Evolutionary conservation across 352 stramenopile genomes (phyloP).

Genomic region (Halophytophthora polymorphica): DNA sequence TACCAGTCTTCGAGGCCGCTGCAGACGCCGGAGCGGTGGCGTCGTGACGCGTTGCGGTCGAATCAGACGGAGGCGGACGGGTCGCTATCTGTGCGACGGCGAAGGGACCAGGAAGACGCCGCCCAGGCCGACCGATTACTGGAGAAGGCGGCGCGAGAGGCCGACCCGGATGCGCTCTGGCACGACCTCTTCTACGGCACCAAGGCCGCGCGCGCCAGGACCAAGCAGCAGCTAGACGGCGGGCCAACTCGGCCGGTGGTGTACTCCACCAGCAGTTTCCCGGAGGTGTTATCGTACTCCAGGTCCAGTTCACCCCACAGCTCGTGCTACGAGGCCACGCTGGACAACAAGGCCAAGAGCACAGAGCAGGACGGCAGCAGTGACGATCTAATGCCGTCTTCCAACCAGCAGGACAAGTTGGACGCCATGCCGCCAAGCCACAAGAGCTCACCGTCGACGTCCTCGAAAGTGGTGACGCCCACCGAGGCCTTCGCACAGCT

Average conservation of each 20-base stretch:
- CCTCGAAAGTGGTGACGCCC: too few species aligned
- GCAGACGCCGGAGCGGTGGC: slow-evolving; percentile 30
- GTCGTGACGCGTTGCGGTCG: slow-evolving; percentile 22
- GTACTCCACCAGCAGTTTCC: slow-evolving; percentile 26
- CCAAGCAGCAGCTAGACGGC: slow-evolving; percentile 8
- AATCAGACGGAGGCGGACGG: slow-evolving; percentile 23
- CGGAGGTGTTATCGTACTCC: slow-evolving; percentile 13
- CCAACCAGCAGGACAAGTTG: too few species aligned
- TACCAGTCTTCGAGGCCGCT: slow-evolving; percentile 20
- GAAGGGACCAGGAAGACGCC: slow-evolving; percentile 23
- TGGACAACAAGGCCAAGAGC: slow-evolving; percentile 2
- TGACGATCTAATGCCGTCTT: background rate
- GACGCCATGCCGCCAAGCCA: too few species aligned
- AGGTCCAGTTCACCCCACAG: slow-evolving; percentile 7
- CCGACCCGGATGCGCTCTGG: slow-evolving; percentile 30
- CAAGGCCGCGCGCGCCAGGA: slow-evolving; percentile 17
- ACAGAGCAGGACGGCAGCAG: background rate
- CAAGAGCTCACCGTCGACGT: too few species aligned
- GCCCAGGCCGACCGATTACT: slow-evolving; percentile 24
- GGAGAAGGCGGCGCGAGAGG: slow-evolving; percentile 23
- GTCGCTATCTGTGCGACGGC: slow-evolving; percentile 9
- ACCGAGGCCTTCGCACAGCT: too few species aligned
- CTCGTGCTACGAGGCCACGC: slow-evolving; percentile 10
- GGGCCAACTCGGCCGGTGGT: slow-evolving; percentile 9
- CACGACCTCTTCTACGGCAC: slow-evolving; percentile 35